Conservation (phyloP, 495 filamentous ascomycete species). For the Haplographium delicatum region DNA sequence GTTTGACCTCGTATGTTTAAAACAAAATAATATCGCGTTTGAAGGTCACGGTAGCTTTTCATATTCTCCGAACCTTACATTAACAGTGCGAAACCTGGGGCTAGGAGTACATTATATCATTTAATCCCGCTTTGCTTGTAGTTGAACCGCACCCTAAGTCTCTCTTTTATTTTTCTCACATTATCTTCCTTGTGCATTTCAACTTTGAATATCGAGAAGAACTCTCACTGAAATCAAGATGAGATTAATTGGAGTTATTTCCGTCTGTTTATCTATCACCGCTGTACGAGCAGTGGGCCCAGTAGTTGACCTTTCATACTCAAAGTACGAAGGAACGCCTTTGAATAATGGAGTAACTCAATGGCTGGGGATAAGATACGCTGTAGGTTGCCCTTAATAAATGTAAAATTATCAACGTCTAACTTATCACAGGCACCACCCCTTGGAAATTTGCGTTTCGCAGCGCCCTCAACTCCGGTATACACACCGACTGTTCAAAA, state of each 20-base stretch:
- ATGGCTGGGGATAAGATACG: slow-evolving; percentile 50
- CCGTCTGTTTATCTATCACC: not conserved
- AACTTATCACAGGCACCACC: slow-evolving; percentile 36
- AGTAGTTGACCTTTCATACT: slow-evolving; percentile 38
- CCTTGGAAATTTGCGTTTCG: slow-evolving; percentile 44
- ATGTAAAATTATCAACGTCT: not conserved
- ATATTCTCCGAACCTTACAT: not conserved
- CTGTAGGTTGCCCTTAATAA: slow-evolving; percentile 15
- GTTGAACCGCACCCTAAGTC: too few species aligned
- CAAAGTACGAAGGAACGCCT: slow-evolving; percentile 34
- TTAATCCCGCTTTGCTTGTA: too few species aligned
- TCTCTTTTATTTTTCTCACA: too few species aligned
- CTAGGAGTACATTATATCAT: too few species aligned
- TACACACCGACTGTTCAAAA: slow-evolving; percentile 7
- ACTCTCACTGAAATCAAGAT: not conserved
- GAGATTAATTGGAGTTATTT: not conserved
- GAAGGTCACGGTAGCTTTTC: not conserved
- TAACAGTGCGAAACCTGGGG: not conserved
- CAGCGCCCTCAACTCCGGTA: slow-evolving; percentile 32
- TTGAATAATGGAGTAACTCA: slow-evolving; percentile 28
- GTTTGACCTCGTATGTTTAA: not conserved
- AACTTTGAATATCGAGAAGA: not conserved
- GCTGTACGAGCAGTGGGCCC: not conserved
- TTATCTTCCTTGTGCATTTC: not conserved
- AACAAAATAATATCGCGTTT: not conserved